A percentile compares a stretch with the other conserved stretches of the same genome.
These are phyloP conservation scores for Elongisporangium senticosum DNA, from an alignment of 352 stramenopile species.

Conservation along the genomic window DNA sequence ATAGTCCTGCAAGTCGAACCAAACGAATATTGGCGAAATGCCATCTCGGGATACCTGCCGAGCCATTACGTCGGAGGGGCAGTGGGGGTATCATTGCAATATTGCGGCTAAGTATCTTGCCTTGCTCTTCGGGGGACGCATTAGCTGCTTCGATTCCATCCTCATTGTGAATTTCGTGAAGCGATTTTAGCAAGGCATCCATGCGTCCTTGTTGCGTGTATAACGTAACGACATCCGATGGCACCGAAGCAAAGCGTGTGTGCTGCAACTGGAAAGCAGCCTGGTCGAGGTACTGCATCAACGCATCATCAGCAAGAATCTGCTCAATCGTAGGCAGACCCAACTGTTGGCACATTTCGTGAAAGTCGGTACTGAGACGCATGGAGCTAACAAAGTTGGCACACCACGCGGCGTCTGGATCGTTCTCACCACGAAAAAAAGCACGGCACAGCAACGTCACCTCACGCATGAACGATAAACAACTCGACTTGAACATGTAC, in stretches of 20 bases:
- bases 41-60: conserved; percentile 35
- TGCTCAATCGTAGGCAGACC: conserved; percentile 56
- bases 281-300: conserved; percentile 52
- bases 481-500: conserved; percentile 73
- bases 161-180: conserved; percentile 18
- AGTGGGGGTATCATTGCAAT: conserved; percentile 44
- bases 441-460: conserved; percentile 69
- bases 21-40: conserved; percentile 67
- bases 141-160: conserved; percentile 4
- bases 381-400: conserved; percentile 77
- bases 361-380: conserved; percentile 66
- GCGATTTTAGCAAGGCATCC: conserved; percentile 31
- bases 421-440: conserved; percentile 72
- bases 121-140: not conserved
- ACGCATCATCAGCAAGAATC: conserved; percentile 34
- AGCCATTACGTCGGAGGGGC: conserved; percentile 28
- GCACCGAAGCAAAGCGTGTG: conserved; percentile 38
- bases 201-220: conserved; percentile 56
- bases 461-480: conserved; percentile 67
- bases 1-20: conserved; percentile 53
- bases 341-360: conserved; percentile 72
- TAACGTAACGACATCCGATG: conserved; percentile 34
- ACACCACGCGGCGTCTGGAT: conserved; percentile 69
- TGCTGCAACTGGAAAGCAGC: conserved; percentile 45
- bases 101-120: conserved; percentile 18